Percentiles rank a stretch among this genome's conserved stretches.
Evolutionary conservation across 78 protist species (phyloP).

Genomic region (Trichosphaerium sp.): DNA sequence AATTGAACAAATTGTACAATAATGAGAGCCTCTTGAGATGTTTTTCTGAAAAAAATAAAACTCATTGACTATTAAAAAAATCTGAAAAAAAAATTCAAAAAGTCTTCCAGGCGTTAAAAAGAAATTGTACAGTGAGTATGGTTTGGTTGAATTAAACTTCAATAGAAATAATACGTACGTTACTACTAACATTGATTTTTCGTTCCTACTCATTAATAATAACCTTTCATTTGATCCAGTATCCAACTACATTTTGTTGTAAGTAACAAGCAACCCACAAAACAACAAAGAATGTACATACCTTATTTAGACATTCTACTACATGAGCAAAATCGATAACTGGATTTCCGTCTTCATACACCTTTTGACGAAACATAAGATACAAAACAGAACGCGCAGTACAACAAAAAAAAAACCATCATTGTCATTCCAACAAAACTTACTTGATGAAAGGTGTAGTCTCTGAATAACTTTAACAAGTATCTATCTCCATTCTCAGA

Average conservation of each 20-base stretch:
- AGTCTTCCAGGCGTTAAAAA: background rate
- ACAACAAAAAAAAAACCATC: background rate
- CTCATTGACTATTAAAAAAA: background rate
- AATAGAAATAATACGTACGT: conserved; percentile 11
- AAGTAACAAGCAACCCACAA: background rate
- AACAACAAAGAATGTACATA: background rate
- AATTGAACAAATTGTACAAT: too few species aligned
- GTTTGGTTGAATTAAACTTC: background rate
- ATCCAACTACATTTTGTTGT: conserved; percentile 39
- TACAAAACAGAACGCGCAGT: background rate
- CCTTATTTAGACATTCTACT: conserved; percentile 65
- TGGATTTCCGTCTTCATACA: conserved; percentile 58
- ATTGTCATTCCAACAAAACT: background rate
- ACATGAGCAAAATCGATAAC: conserved; percentile 58
- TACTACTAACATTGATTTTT: conserved; percentile 56
- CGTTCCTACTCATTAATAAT: conserved; percentile 53
- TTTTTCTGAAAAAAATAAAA: background rate
- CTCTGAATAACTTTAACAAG: conserved; percentile 62
- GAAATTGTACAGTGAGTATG: background rate
- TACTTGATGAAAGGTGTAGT: conserved; percentile 70
- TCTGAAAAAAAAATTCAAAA: too few species aligned
- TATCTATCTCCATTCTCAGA: conserved; percentile 70
- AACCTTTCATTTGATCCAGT: conserved; percentile 51
- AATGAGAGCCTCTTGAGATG: too few species aligned
- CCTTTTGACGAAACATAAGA: background rate